Evolutionary conservation across 2,329 filamentous ascomycete genomes (phyloP).

Genomic region (Raffaelea albimanens): DNA sequence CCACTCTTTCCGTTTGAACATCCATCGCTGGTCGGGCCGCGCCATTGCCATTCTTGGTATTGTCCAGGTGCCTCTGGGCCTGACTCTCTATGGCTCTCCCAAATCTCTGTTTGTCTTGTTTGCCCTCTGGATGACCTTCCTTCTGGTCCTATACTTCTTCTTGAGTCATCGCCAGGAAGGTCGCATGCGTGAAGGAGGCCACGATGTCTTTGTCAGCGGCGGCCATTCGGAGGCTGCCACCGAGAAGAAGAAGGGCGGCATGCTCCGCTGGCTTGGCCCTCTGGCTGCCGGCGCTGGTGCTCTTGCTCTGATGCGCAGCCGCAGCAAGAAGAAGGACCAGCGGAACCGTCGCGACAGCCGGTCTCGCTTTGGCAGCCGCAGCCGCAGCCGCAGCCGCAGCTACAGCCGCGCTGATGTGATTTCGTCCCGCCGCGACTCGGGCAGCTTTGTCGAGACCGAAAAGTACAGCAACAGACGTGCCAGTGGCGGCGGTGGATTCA

Average conservation of each 20-base stretch:
- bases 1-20: conserved; percentile 43
- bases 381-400: conserved; percentile 17
- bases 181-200: conserved; percentile 22
- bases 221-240: conserved; percentile 43
- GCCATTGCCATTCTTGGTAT: conserved; percentile 72
- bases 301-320: conserved; percentile 34
- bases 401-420: conserved; percentile 35
- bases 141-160: conserved; percentile 70
- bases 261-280: conserved; percentile 39
- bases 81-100: conserved; percentile 89
- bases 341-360: conserved; percentile 27
- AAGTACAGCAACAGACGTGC: conserved; percentile 49
- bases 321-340: conserved; percentile 28
- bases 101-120: conserved; percentile 78
- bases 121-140: conserved; percentile 63
- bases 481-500: conserved; percentile 43
- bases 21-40: conserved; percentile 86
- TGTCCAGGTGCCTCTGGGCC: conserved; percentile 75
- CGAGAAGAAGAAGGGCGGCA: conserved; percentile 23
- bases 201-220: conserved; percentile 45
- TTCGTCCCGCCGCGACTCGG: conserved; percentile 41
- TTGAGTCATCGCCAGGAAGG: conserved; percentile 61
- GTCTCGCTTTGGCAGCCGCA: conserved; percentile 20
- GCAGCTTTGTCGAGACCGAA: conserved; percentile 53
- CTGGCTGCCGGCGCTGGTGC: conserved; percentile 42